phyloP scores from a whole-genome alignment of 2,329 filamentous ascomycete genomes.

The Alternaria sp. region DNA sequence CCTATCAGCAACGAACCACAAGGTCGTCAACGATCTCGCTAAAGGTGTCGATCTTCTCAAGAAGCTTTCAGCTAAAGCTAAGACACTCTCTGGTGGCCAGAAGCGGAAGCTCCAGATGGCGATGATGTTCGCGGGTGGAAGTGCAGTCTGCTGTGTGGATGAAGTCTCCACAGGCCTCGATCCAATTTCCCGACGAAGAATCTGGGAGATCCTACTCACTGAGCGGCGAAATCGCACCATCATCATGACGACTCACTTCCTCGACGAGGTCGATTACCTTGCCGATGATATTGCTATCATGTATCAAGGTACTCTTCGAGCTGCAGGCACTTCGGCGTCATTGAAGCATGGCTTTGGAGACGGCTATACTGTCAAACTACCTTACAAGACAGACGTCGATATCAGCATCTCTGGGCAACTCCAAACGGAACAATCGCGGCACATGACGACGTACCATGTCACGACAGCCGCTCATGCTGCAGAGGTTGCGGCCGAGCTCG shows the following conservation, averaged over 20 bases:
- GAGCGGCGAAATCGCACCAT: slow-evolving; percentile 84
- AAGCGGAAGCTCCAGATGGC: slow-evolving; percentile 91
- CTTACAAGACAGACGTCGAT: slow-evolving; percentile 38
- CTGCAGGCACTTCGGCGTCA: slow-evolving; percentile 82
- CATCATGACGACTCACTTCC: slow-evolving; percentile 88
- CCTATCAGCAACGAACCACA: slow-evolving; percentile 56
- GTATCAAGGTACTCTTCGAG: slow-evolving; percentile 82
- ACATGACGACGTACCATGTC: neutral
- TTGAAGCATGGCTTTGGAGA: slow-evolving; percentile 83
- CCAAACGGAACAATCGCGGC: slow-evolving; percentile 49
- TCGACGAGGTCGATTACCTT: slow-evolving; percentile 90
- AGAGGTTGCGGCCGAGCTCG: neutral
- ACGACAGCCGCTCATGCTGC: neutral
- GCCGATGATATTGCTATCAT: slow-evolving; percentile 89
- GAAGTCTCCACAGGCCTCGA: slow-evolving; percentile 93
- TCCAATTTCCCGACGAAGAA: slow-evolving; percentile 82
- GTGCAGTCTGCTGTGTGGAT: slow-evolving; percentile 86
- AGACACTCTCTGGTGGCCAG: slow-evolving; percentile 86
- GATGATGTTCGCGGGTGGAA: slow-evolving; percentile 94
- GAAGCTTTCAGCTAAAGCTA: slow-evolving; percentile 74
- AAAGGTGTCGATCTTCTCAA: slow-evolving; percentile 73
- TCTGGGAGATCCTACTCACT: slow-evolving; percentile 90
- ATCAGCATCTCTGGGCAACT: slow-evolving; percentile 64
- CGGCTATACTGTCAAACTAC: slow-evolving; percentile 72
- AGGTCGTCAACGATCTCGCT: slow-evolving; percentile 69